phyloP scores from a whole-genome alignment of 2,329 filamentous ascomycete species.

The Pseudocercospora vitis region DNA sequence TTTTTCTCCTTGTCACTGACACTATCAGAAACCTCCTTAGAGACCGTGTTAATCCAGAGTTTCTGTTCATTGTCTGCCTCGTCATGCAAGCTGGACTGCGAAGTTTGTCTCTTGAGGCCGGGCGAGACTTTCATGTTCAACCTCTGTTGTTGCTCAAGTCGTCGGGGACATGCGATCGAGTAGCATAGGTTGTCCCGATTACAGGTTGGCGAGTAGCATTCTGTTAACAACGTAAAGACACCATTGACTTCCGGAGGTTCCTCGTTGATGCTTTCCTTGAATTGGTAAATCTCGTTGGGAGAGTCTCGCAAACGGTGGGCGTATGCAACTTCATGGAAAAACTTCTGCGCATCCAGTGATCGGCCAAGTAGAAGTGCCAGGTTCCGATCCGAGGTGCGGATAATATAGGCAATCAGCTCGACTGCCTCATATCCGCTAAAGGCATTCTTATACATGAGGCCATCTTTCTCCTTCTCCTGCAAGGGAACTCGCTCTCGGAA shows the following conservation, averaged over 20 bases:
- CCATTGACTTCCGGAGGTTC: constrained; percentile 85
- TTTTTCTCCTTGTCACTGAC: constrained; percentile 93
- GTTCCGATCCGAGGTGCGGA: constrained; percentile 94
- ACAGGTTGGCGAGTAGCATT: constrained; percentile 97
- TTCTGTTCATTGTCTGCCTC: constrained; percentile 90
- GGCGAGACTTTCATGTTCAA: constrained; percentile 91
- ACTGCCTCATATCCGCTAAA: constrained; percentile 96
- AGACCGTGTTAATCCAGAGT: constrained; percentile 98
- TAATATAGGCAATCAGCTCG: constrained; percentile 92
- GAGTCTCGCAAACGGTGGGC: constrained; percentile 93
- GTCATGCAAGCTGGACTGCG: constrained; percentile 73
- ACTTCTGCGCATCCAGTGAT: constrained; percentile 94
- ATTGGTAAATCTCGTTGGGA: constrained; percentile 93
- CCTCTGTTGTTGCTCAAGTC: constrained; percentile 90
- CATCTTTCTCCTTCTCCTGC: constrained; percentile 91
- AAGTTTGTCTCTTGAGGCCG: constrained; percentile 72
- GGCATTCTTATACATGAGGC: constrained; percentile 92
- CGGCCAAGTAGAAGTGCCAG: constrained; percentile 85
- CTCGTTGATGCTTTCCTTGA: constrained; percentile 88
- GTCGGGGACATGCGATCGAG: constrained; percentile 91
- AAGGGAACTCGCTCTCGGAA: constrained; percentile 86
- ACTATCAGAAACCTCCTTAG: constrained; percentile 88
- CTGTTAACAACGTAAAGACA: constrained; percentile 91
- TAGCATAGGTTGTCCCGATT: constrained; percentile 95
- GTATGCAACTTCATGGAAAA: constrained; percentile 98